Conservation (phyloP, 2,329 filamentous ascomycete species). For the Monilinia fructigena region DNA sequence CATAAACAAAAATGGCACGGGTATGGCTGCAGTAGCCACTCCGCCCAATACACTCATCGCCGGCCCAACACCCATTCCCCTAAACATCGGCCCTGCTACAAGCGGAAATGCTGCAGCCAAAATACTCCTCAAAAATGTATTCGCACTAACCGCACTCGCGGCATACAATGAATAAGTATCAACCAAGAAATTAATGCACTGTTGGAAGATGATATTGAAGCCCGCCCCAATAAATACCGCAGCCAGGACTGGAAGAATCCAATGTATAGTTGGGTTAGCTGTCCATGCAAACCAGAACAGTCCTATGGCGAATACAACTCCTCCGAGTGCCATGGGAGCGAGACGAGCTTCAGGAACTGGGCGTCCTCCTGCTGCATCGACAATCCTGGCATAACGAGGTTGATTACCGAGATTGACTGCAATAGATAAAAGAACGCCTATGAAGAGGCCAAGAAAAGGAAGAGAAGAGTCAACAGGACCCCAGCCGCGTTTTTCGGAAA, state of each 20-base stretch:
- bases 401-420: constrained; percentile 61
- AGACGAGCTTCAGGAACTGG: constrained; percentile 64
- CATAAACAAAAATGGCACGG: constrained; percentile 15
- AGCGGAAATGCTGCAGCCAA: constrained; percentile 59
- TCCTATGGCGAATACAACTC: constrained; percentile 60
- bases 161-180: constrained; percentile 57
- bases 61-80: constrained; percentile 42
- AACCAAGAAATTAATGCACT: constrained; percentile 48
- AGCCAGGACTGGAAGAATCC: constrained; percentile 62
- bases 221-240: constrained; percentile 69
- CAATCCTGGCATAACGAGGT: constrained; percentile 66
- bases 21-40: constrained; percentile 5
- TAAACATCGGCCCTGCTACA: constrained; percentile 56
- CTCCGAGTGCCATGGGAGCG: constrained; percentile 59
- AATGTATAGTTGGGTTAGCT: constrained; percentile 52
- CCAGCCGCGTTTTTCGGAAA: constrained; percentile 45
- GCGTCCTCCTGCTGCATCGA: constrained; percentile 63
- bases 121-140: constrained; percentile 55
- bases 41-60: constrained; percentile 41
- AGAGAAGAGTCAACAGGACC: constrained; percentile 43
- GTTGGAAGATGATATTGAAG: constrained; percentile 44
- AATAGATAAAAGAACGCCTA: constrained; percentile 45
- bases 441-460: constrained; percentile 17
- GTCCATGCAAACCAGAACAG: constrained; percentile 80
- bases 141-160: constrained; percentile 59